Evolutionary conservation across 305 asterid species (phyloP).

Genomic region (Fraxinus velutina): DNA sequence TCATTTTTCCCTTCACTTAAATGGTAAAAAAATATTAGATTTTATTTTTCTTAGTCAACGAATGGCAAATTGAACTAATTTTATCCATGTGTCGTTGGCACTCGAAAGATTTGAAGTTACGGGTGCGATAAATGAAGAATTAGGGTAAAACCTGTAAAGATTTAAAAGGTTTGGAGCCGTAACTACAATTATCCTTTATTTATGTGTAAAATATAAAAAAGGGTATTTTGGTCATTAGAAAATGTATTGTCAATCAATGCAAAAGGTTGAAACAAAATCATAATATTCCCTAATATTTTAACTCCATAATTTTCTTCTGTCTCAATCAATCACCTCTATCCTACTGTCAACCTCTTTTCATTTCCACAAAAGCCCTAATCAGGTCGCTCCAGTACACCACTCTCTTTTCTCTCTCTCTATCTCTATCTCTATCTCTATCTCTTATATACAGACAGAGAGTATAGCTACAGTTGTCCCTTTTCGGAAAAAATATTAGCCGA

Average conservation of each 20-base stretch:
- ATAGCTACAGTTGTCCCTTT: constrained; percentile 41
- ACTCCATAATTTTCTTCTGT: constrained; percentile 29
- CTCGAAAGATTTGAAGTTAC: no score
- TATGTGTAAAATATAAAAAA: no score
- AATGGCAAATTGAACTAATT: neutral
- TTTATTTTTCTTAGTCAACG: neutral
- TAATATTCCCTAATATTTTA: constrained; percentile 39
- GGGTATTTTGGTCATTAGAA: constrained; percentile 36
- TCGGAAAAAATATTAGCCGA: constrained; percentile 38
- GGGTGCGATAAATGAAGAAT: neutral
- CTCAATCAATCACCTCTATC: constrained; percentile 42
- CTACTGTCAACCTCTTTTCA: constrained; percentile 37
- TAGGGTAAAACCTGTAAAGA: neutral
- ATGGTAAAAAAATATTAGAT: no score
- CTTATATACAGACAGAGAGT: neutral
- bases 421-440: neutral
- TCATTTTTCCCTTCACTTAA: neutral
- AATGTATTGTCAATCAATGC: constrained; percentile 59
- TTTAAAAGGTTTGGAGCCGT: no score
- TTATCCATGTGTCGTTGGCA: neutral
- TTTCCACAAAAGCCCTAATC: constrained; percentile 65
- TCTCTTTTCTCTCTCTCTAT: neutral
- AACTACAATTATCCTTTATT: no score
- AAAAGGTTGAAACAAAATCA: constrained; percentile 49
- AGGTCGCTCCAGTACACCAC: constrained; percentile 25